Evolutionary conservation across 2,329 filamentous ascomycete species (phyloP).

Genomic region (Cucurbitaria berberidis): DNA sequence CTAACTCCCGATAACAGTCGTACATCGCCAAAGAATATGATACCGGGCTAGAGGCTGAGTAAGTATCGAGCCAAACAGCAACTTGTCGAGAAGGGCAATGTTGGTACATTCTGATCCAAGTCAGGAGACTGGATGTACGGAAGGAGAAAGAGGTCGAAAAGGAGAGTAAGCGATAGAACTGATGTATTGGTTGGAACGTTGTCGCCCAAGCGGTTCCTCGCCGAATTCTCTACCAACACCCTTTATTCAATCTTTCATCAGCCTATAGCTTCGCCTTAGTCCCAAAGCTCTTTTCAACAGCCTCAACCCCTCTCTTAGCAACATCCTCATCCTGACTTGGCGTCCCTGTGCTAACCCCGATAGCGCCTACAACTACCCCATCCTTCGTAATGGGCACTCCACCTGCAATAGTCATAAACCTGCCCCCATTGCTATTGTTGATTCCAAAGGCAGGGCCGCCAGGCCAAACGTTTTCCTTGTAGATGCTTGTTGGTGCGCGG

Average conservation of each 20-base stretch:
- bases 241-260: background rate
- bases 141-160: background rate
- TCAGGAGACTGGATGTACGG: background rate
- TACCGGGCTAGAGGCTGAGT: too few relatives aligned
- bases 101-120: background rate
- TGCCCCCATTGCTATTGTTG: constrained; percentile 59
- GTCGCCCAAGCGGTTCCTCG: background rate
- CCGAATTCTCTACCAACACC: background rate
- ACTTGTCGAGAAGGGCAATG: background rate
- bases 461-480: constrained; percentile 61
- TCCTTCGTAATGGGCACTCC: constrained; percentile 58
- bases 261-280: constrained; percentile 50
- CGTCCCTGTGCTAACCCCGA: constrained; percentile 62
- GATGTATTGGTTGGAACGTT: background rate
- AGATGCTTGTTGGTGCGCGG: constrained; percentile 57
- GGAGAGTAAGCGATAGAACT: background rate
- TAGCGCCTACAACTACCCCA: constrained; percentile 59
- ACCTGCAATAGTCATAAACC: constrained; percentile 62
- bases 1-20: background rate
- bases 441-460: constrained; percentile 61
- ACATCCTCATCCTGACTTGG: constrained; percentile 62
- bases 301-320: constrained; percentile 59
- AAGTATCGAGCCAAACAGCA: background rate
- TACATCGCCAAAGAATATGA: too few relatives aligned
- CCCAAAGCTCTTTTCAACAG: constrained; percentile 47